Evolutionary conservation across 2,329 filamentous ascomycete species (phyloP), one percentile per base, ranked within the genome.

Genomic region (Epichloe aotearoae): DNA sequence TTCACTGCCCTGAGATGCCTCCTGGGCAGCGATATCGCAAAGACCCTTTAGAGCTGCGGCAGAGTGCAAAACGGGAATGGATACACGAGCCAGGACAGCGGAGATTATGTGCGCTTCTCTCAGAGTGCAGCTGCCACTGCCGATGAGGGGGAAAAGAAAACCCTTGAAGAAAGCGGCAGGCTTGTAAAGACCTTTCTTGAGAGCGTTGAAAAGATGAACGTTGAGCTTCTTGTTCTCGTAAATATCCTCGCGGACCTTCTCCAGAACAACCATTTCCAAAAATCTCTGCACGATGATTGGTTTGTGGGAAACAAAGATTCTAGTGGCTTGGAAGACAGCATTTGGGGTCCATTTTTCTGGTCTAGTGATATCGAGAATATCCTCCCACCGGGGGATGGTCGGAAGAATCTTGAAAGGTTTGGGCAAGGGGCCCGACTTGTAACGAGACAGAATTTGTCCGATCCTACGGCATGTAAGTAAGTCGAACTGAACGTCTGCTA

Each of bases 371-470:
- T 83, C 76, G 58, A 95, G 79, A 38, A 95, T 86, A 19, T 88
- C 86, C 63, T 93, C 87, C 89, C 90, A 97, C 61, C 93, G 67
- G 7, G 89, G 89, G 14, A 97, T 80, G 1, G 89, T 90, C 2
- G 93, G 93, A 8, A 98, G 77, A 56, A 97, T 89, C 69, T 97
- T 97, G 76, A 98, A 95, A 0, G 91, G 91, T 69, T 98, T 98
- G 19, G 93, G 93, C 34, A 98, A 77, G 57, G 91, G 91, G n/a
- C 93, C 93, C 14, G 86, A 91, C 69, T 95, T 95, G 73, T 95
- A 97, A 56, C 91, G 82, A 26, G 88, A 89, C 53, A 98, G 77
- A 54, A 97, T 84, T 57, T 90, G 75, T 54, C 90, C 91, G 59
- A 95, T 83, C 71, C 83, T 88, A 39, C 15, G 6, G 6, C 15